phyloP scores from a whole-genome alignment of 2,329 filamentous ascomycete genomes.

The Xylaria sp. region DNA sequence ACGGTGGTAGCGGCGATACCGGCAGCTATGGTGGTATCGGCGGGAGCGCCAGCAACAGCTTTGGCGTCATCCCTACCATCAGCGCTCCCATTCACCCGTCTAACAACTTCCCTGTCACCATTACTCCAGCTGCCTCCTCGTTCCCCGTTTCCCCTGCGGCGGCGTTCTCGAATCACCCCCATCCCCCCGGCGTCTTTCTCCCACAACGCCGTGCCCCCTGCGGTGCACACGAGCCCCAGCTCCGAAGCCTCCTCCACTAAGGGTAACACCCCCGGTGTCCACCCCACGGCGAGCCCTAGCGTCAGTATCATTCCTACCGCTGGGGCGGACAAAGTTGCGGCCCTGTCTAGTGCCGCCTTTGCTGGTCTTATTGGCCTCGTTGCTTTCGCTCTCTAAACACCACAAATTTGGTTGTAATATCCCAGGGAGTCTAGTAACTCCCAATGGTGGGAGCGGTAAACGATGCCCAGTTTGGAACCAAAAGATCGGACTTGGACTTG shows the following conservation, averaged over 20 bases:
- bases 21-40: neutral
- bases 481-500: constrained; percentile 20
- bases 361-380: constrained; percentile 56
- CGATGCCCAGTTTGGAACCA: constrained; percentile 29
- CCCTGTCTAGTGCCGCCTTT: constrained; percentile 53
- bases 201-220: neutral
- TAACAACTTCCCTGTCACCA: constrained; percentile 12
- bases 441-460: constrained; percentile 30
- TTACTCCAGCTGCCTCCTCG: neutral
- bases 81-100: constrained; percentile 31
- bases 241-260: constrained; percentile 12
- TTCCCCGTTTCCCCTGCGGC: neutral
- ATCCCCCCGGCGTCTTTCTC: neutral
- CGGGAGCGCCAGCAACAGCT: constrained; percentile 9
- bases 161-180: neutral
- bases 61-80: constrained; percentile 25
- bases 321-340: constrained; percentile 52
- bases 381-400: constrained; percentile 52
- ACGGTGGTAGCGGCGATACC: neutral
- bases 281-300: constrained; percentile 23
- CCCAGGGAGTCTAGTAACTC: constrained; percentile 14
- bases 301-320: constrained; percentile 42
- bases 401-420: neutral
- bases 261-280: constrained; percentile 9
- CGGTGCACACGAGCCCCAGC: neutral